Percentiles rank a stretch among this genome's conserved stretches.
Conservation (phyloP, 73 alveolate genomes). For the Paramecium sonneborni region DNA sequence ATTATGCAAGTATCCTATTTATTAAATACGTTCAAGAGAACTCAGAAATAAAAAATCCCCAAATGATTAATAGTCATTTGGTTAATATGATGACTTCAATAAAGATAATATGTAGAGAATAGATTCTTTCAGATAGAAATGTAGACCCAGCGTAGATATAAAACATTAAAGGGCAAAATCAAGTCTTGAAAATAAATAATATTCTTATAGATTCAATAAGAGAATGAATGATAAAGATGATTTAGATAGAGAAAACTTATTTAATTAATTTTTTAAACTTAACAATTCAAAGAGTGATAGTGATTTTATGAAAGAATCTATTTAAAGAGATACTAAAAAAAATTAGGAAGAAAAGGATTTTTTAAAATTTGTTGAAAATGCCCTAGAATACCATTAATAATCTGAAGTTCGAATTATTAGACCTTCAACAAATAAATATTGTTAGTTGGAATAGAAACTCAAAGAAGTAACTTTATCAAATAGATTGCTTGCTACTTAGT, state of each 20-base stretch:
- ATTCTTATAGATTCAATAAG: background rate
- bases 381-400: slow-evolving; percentile 17
- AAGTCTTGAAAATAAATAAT: background rate
- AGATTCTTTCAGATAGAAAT: background rate
- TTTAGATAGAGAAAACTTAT: background rate
- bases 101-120: background rate
- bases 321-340: background rate
- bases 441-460: background rate
- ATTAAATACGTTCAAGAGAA: slow-evolving; percentile 37
- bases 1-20: slow-evolving; percentile 44
- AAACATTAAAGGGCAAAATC: slow-evolving; percentile 44
- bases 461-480: slow-evolving; percentile 21
- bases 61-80: slow-evolving; percentile 47
- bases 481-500: background rate
- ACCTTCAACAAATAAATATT: background rate
- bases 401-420: background rate
- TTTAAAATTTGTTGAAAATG: slow-evolving; percentile 7
- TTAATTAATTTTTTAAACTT: slow-evolving; percentile 17
- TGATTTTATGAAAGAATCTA: background rate
- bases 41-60: slow-evolving; percentile 51
- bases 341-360: background rate
- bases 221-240: background rate
- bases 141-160: background rate
- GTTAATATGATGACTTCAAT: background rate
- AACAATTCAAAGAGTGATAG: slow-evolving; percentile 37